Conservation (phyloP, 192 early-diverging fungal genomes). For the Coemansia sp. region DNA sequence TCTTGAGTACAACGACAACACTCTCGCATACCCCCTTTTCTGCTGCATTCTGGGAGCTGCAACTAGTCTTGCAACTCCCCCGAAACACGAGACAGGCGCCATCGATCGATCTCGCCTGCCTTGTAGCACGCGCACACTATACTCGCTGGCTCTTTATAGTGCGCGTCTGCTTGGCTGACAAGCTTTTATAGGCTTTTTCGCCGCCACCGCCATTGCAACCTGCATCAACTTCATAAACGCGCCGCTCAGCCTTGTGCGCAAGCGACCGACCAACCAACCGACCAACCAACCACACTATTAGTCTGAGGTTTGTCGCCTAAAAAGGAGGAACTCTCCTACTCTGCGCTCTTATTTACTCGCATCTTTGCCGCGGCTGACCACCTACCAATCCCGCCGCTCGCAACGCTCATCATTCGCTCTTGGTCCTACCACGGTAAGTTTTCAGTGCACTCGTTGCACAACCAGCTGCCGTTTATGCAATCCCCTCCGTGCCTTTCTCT, state of each 20-base stretch:
- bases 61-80: background rate
- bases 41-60: background rate
- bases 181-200: slow-evolving; percentile 3
- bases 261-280: background rate
- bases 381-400: slow-evolving; percentile 4
- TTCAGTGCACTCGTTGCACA: background rate
- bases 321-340: slow-evolving; percentile 1
- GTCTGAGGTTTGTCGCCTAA: background rate
- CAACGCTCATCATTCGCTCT: background rate
- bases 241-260: background rate
- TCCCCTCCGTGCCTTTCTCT: background rate
- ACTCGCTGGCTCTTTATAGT: slow-evolving; percentile 40
- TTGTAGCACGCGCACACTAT: slow-evolving; percentile 32
- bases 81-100: background rate
- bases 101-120: slow-evolving; percentile 4
- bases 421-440: slow-evolving; percentile 1
- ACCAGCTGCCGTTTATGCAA: background rate
- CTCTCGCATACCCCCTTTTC: background rate
- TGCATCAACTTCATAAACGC: slow-evolving; percentile 7
- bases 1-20: background rate
- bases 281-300: background rate
- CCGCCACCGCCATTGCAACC: slow-evolving; percentile 1
- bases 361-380: background rate
- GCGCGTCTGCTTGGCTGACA: slow-evolving; percentile 7
- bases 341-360: background rate